Base-by-base conservation (phyloP, 2,329 filamentous ascomycete genomes). In the Cladophialophora bantiana region DNA sequence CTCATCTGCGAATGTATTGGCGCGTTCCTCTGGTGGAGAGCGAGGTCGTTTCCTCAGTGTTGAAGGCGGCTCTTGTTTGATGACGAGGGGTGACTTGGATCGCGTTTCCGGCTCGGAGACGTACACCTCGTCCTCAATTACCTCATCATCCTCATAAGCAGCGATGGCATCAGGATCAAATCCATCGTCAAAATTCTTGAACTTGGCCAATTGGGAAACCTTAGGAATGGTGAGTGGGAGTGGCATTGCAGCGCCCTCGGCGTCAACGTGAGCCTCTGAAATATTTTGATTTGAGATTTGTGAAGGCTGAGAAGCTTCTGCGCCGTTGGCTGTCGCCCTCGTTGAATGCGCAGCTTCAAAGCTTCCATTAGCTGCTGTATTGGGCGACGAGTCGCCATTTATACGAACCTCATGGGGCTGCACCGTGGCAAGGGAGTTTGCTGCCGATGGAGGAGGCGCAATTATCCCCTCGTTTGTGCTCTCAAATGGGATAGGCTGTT, bases 111-210 rank as follows among this genome's bases (percentile, higher is more conserved):
- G 57, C 18, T 20, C 35, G 32, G 40, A 32, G n/a, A 54, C 31
- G 18, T 59, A 57, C n/a, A 34, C 58, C 2, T 64, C 62, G 26
- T 62, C 69, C 31, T 59, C 64, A 7, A 66, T 59, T 2, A 68
- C 61, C 32, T 72, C 66, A 32, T 67, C 68, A 5, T 65, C 68
- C 35, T 72, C 68, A 58, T 72, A 72, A 26, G 52, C 69, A 38
- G 40, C 70, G 9, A 73, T 63, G 20, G 68, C 66, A 53, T 80
- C 70, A 31, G 70, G 71, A 60, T 81, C 83, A 68, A 86, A 87
- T 36, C 80, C 82, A 70, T 88, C 85, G 69, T 89, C 90, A 67
- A 96, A 96, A 0, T 90, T 89, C 53, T 88, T 91, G 78, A 97
- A 95, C 1, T 89, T 84, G 52, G 75, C 77, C 64, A 75, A 36